Evolutionary conservation across 1,139 yeast species (phyloP), one percentile per base, ranked within the genome.

Genomic region (Protomyces inouyei): DNA sequence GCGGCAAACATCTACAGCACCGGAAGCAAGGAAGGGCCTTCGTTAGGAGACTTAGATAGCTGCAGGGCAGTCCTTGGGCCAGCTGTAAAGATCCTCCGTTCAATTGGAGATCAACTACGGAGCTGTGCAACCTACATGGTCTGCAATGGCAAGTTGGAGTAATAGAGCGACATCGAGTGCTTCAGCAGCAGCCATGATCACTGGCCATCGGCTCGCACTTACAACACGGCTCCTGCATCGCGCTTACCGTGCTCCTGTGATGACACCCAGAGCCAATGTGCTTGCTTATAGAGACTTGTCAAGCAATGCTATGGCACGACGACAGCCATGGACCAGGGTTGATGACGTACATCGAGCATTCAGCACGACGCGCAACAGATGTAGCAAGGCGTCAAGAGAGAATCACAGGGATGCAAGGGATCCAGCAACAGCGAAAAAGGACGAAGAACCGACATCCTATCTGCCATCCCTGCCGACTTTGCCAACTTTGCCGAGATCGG

Each of bases 401-500:
- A 12, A 51, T 25, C 16, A 51, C 21, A 51, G 12, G 16, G 16
- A 14, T 28, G 32, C 32, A 28, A 28, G 32, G 32, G 32, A 28
- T 28, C 2, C 32, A 28, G 32, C 1, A 28, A 5, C 32, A 28
- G 32, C 32, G 9, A 18, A 25, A 2, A 51, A 51, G 36, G 36
- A 21, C 37, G 53, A 28, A 9, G 14, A 3, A 4, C 2, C 36
- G 8, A 18, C 53, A 3, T 51, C 53, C 35, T 51, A 25, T 14
- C 16, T 51, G 6, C 23, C 23, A 21, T 21, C 23, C 53, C 45
- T 48, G 53, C 55, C 61, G 8, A 23, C 23, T 6, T 51, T 52
- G 6, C 55, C 55, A 25, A 36, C 36, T 21, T 35, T 48, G 9
- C 55, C 61, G 16, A 23, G 21, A 16, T 37, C 61, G 10, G 59